Evolutionary conservation across 1,284 basidiomycete genomes (phyloP), one percentile per base, ranked within the genome.

Genomic region (Kwoniella shivajii): DNA sequence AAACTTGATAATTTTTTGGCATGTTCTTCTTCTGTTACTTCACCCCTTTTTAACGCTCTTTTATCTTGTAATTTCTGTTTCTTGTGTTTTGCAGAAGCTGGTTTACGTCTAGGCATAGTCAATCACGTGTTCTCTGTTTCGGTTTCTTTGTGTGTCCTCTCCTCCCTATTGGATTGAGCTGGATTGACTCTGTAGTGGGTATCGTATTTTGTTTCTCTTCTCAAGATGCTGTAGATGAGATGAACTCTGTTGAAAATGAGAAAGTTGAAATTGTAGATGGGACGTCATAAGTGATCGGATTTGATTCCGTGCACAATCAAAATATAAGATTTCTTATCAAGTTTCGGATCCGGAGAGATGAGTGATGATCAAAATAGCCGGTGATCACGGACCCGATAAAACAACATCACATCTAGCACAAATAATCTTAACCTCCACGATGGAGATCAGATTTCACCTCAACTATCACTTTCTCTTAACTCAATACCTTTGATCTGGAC

Each of bases 1-100:
- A 50, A 45, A 10, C 53, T 51, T 22, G 45, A 26, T 16, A 51
- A 49, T 6, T 36, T 33, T 9, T 26, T 30, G 64, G 59, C 69
- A 66, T 50, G 46, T 62, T 67, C 59, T 27, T 60, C 59, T 37
- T 63, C 59, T 10, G 57, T 44, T 5, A 82, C 71, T 63, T 90
- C 88, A 18, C 88, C 90, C 33, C 90, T 85, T 73, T 92, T 92
- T 31, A 86, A 78, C 0, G 90, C 90, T n/a, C 90, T 86, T 67
- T 88, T 88, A 57, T 85, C 81, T 70, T 87, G 84, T 5, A 86
- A 81, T 60, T 88, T 83, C 6, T 83, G 61, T 66, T 86, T 89
- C 67, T 85, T 87, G 72, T 88, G 82, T 63, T 86, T 89, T 41
- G 80, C 81, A 0, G 88, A 90, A 33, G 56, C 54, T 18, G 61